Base-by-base conservation (phyloP, 164 flowering plant species). In the Annona cherimola region DNA sequence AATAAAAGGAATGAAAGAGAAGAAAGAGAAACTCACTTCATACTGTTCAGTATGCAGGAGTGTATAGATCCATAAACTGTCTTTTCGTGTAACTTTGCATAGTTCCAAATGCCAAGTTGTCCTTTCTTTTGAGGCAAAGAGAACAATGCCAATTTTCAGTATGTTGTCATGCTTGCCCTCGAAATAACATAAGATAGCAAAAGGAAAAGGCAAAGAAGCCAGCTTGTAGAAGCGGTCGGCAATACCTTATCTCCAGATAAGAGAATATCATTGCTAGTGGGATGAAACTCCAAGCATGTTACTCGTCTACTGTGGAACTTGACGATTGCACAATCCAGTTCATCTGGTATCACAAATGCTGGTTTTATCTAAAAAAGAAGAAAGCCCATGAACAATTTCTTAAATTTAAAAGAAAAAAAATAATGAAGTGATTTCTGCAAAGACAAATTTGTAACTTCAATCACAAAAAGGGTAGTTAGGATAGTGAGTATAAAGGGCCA, bases 51-150 rank as follows among this genome's bases (percentile, higher is more conserved):
- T 70, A 90, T 78, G 78, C 92, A 88, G 42, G 83, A 73, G 80
- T 94, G 99, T 68, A 94, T 82, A 70, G 89, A 87, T 45, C 88
- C 85, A 85, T 94, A 94, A 65, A 92, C 94, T 1, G 81, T 88
- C 84, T 83, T 91, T 71, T 94, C 99, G 77, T 86, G 71, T 26
- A 91, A 91, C 76, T 86, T 89, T 42, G 19, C 70, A 75, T 81
- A 94, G 85, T 94, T 90, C 99, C 99, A 94, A 39, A 94, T 87
- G 78, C 99, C 99, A 82, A 94, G 85, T 83, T 94, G 99, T 72
- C 99, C 99, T 92, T 92, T 94, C 97, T 94, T 76, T 78, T 69
- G 72, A 64, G 3, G 70, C 20, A 63, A 63, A 55, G 55, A 74
- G 14, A 69, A 55, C 39, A 76, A 60, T 35, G 50, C 68, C n/a